Percentiles rank a stretch among this genome's conserved stretches.
Evolutionary conservation across 2,329 filamentous ascomycete species (phyloP).

Genomic region (Chrysoporthe cubensis): DNA sequence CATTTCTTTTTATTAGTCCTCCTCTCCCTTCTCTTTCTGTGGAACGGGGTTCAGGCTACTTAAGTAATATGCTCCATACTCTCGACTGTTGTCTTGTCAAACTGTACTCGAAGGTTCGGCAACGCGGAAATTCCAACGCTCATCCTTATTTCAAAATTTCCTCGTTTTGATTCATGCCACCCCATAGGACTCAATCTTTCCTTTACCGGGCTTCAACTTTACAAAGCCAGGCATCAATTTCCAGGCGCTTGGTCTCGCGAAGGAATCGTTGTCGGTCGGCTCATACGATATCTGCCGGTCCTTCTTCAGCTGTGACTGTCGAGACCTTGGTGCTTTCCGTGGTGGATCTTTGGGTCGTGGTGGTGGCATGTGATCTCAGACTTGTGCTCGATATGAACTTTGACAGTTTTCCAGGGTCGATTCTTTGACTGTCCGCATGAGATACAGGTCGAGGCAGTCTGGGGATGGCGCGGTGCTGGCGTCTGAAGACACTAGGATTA

Average conservation of each 20-base stretch:
- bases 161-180: too few relatives aligned
- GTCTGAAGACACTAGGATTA: conserved; percentile 1
- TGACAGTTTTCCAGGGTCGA: background rate
- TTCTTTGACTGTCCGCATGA: background rate
- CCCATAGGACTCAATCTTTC: too few relatives aligned
- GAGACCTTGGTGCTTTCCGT: background rate
- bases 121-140: too few relatives aligned
- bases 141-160: too few relatives aligned
- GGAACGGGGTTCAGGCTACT: too few relatives aligned
- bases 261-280: background rate
- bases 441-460: background rate
- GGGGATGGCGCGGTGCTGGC: background rate
- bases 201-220: background rate
- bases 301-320: background rate
- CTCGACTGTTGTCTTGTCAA: too few relatives aligned
- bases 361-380: background rate
- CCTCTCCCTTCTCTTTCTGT: too few relatives aligned
- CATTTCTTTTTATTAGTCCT: too few relatives aligned
- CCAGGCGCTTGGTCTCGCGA: too few relatives aligned
- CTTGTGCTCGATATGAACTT: conserved; percentile 12
- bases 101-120: too few relatives aligned
- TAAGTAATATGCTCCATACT: too few relatives aligned
- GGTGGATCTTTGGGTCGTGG: background rate
- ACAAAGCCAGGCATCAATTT: background rate
- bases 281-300: background rate